Conservation (phyloP, 192 early-diverging fungal species). For the Spizellomyces sp. region DNA sequence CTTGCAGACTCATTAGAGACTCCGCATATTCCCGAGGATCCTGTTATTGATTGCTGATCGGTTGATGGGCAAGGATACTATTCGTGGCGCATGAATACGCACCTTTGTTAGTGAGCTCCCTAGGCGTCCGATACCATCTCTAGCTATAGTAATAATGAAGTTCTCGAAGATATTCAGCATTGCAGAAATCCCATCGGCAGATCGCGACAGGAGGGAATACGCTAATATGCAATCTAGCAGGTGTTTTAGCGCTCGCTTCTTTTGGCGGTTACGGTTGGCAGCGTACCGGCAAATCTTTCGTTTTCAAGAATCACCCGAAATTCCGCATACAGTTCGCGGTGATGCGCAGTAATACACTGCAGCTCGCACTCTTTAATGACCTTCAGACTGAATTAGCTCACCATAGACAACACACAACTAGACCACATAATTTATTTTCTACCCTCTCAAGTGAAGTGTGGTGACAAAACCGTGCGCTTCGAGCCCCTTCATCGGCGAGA, state of each 20-base stretch:
- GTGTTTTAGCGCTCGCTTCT: neutral
- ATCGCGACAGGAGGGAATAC: constrained; percentile 66
- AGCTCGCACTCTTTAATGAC: constrained; percentile 71
- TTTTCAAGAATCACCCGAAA: constrained; percentile 70
- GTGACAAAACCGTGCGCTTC: constrained; percentile 66
- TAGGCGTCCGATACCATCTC: constrained; percentile 54
- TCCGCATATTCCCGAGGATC: constrained; percentile 77
- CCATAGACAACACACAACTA: constrained; percentile 1
- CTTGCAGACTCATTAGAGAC: constrained; percentile 62
- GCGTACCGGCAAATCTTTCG: constrained; percentile 33
- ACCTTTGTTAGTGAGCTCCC: constrained; percentile 54
- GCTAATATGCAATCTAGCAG: constrained; percentile 65
- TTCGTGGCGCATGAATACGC: neutral
- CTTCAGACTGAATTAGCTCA: constrained; percentile 25
- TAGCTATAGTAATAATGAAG: constrained; percentile 63
- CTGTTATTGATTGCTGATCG: constrained; percentile 31
- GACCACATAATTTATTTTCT: neutral
- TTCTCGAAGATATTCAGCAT: constrained; percentile 66
- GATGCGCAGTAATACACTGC: constrained; percentile 73
- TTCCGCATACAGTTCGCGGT: constrained; percentile 62
- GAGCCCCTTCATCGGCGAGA: constrained; percentile 63
- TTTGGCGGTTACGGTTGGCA: too few species aligned
- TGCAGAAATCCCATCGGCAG: constrained; percentile 62
- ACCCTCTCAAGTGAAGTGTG: constrained; percentile 68
- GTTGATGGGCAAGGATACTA: neutral